Percentiles rank a stretch among this genome's conserved stretches.
phyloP scores from a whole-genome alignment of 2,329 filamentous ascomycete genomes.

The Pseudomassariella vexata region DNA sequence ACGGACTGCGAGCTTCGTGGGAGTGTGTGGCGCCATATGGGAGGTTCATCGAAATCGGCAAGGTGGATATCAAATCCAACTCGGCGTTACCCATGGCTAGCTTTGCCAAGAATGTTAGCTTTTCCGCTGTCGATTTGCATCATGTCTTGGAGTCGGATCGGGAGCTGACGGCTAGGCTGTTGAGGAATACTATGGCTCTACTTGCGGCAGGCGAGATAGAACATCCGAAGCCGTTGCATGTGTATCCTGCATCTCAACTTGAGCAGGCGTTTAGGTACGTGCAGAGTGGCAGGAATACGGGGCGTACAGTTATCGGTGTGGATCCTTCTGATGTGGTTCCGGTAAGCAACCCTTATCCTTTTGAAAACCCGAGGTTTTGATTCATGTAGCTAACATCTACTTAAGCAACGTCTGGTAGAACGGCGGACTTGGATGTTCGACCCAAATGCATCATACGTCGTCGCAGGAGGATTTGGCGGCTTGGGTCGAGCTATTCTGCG shows the following conservation, averaged over 20 bases:
- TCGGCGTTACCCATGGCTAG: constrained; percentile 25
- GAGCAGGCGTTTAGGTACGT: constrained; percentile 2
- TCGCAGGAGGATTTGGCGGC: constrained; percentile 22
- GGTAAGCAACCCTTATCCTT: constrained; percentile 4
- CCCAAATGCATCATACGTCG: constrained; percentile 17
- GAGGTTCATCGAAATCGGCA: constrained; percentile 23
- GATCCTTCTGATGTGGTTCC: constrained; percentile 7
- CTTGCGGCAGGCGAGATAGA: not conserved
- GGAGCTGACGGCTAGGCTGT: not conserved
- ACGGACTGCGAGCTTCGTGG: constrained; percentile 18
- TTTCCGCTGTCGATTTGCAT: constrained; percentile 1
- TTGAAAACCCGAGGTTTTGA: too few relatives aligned
- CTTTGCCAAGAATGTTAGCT: constrained; percentile 17
- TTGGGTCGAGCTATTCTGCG: constrained; percentile 18
- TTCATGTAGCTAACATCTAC: too few relatives aligned
- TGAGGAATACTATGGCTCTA: not conserved
- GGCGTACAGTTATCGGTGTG: constrained; percentile 1
- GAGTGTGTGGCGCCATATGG: constrained; percentile 23
- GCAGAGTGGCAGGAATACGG: not conserved
- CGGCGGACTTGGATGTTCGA: constrained; percentile 1
- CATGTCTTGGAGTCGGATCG: not conserved
- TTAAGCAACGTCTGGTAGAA: too few relatives aligned
- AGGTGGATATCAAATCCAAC: constrained; percentile 21
- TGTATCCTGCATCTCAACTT: not conserved
- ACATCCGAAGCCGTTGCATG: not conserved